Conservation (phyloP, 768 basidiomycete genomes). For the Suillus variegatus region DNA sequence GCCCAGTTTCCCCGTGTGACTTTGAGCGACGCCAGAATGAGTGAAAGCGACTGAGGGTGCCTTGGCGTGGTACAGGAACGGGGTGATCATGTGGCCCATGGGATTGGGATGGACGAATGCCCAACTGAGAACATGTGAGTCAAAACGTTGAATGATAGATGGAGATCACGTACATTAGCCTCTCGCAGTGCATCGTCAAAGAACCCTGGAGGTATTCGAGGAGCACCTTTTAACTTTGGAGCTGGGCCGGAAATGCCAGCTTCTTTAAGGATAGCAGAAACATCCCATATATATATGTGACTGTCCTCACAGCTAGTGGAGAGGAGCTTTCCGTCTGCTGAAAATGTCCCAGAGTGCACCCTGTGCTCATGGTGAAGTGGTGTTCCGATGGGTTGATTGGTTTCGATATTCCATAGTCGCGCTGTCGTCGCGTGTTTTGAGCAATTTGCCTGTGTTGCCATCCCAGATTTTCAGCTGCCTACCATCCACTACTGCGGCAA, state of each 20-base stretch:
- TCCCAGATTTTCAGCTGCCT: background rate
- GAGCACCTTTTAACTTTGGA: background rate
- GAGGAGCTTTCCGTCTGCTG: background rate
- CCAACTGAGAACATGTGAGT: background rate
- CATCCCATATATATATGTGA: background rate
- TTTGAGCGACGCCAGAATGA: background rate
- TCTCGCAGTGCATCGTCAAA: background rate
- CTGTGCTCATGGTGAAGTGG: background rate
- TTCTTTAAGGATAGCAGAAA: background rate
- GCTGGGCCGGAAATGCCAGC: background rate
- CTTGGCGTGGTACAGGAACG: background rate
- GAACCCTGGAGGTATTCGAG: background rate
- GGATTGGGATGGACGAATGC: background rate
- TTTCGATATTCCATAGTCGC: background rate
- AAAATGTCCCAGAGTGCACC: background rate
- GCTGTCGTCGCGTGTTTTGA: background rate
- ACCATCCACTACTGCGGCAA: too few relatives aligned
- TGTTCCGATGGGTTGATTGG: background rate
- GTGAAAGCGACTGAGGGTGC: background rate
- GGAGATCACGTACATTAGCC: background rate
- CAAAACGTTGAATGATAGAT: background rate
- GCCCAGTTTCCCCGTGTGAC: background rate
- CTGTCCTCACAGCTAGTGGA: fast-evolving
- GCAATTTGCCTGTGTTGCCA: background rate
- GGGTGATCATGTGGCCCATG: background rate